Evolutionary conservation across 106 monocot genomes (phyloP).

Genomic region (Phalaenopsis aphrodite): DNA sequence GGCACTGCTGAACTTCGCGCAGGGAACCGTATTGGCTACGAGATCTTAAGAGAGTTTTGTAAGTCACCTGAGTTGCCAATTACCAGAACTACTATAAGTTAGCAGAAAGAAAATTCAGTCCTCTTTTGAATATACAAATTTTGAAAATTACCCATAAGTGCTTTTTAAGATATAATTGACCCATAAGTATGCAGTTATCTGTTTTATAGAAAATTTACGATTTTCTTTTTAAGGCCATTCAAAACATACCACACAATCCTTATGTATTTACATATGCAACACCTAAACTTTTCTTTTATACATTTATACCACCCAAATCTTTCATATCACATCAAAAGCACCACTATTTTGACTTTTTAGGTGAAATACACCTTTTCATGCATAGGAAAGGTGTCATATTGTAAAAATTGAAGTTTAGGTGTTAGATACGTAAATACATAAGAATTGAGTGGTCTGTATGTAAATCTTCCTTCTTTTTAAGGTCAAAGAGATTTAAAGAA

Average conservation of each 20-base stretch:
- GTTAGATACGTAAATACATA: no score
- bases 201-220: not conserved
- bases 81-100: not conserved
- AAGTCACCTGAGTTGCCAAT: conserved; percentile 65
- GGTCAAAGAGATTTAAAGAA: not conserved
- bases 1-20: conserved; percentile 75
- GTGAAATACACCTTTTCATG: no score
- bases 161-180: not conserved
- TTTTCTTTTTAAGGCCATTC: not conserved
- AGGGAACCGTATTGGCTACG: conserved; percentile 74
- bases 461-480: not conserved
- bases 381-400: no score
- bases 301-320: no score
- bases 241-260: no score
- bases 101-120: not conserved
- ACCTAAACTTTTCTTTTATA: no score
- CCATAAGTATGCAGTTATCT: not conserved
- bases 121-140: not conserved
- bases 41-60: conserved; percentile 81
- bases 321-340: no score
- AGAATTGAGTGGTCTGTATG: no score
- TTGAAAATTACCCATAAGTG: not conserved
- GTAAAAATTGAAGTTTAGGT: no score
- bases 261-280: no score
- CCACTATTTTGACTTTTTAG: no score